These are phyloP conservation scores for Solanum hybrid DNA, from an alignment of 305 asterid genomes.

Conservation along the genomic window DNA sequence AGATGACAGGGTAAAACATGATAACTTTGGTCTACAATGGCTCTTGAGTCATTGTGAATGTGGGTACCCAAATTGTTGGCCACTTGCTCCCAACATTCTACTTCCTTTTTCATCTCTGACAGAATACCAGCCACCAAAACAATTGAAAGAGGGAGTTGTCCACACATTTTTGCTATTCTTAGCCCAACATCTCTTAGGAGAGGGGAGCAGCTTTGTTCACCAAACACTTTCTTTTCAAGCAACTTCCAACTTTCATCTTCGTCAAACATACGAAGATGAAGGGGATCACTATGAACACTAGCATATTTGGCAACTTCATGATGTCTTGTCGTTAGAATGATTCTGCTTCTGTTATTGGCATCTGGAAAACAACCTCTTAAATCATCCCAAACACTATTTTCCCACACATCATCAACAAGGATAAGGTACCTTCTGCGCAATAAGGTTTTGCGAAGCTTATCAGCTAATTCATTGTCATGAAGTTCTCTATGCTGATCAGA, in stretches of 20 bases:
- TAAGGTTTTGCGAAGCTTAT: neutral
- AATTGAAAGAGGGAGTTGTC: too few species aligned
- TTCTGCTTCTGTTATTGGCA: neutral
- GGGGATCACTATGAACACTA: neutral
- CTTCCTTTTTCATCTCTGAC: too few species aligned
- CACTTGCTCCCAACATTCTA: too few species aligned
- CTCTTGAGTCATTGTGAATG: neutral
- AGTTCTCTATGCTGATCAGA: neutral
- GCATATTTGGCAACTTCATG: neutral
- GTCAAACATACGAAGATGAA: neutral
- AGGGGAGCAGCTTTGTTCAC: neutral
- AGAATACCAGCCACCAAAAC: too few species aligned
- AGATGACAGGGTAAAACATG: neutral
- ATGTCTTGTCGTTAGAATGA: neutral
- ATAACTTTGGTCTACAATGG: neutral
- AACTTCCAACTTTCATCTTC: neutral
- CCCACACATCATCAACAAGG: constrained; percentile 1
- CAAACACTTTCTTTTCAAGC: neutral
- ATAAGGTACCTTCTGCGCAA: neutral
- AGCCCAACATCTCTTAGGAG: neutral
- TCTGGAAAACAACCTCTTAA: neutral
- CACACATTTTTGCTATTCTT: too few species aligned
- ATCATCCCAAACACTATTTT: neutral
- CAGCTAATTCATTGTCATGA: neutral
- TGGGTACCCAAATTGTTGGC: neutral